Base-by-base conservation (phyloP, 1,284 basidiomycete species). In the Psilocybe mexicana region DNA sequence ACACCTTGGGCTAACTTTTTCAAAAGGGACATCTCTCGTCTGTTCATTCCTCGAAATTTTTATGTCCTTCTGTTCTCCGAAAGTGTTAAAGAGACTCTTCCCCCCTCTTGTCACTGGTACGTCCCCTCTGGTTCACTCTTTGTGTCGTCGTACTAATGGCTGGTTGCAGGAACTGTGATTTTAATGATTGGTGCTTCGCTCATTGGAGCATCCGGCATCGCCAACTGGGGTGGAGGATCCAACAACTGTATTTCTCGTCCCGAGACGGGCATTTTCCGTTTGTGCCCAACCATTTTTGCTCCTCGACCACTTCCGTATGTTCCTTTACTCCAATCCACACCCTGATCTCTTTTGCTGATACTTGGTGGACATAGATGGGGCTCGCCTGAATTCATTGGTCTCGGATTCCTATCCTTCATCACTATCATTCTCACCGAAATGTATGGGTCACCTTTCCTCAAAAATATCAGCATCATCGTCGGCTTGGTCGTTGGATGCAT, bases 141-240 rank as follows among this genome's bases (percentile, higher is more conserved):
- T 6, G 7, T 28, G 0, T 43, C n/a, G 11, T 12, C 26, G 40
- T 12, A 35, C n/a, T 18, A 18, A 18, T 18, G 54, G 6, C 28
- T 26, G 2, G 45, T 30, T 0, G 2, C 58, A 84, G 86, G 85
- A 43, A 88, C 86, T 4, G 87, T 90, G 47, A 83, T 91, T 61
- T 74, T 92, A 12, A 76, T 92, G 76, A 93, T 94, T 59, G 91
- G 93, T 2, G 84, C 87, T 0, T 87, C 85, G 0, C 81, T 93
- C 36, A 80, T 94, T 55, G 89, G 91, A 30, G 74, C 79, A 1
- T 88, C 87, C 7, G 93, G 92, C 0, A 84, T 90, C 33, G 79
- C 82, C 6, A 87, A 93, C 71, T 95, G 93, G 90, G 92, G 87
- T 24, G 92, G 92, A 47, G 91, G 92, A 6, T 84, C 86, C 6